Conservation (phyloP, 192 early-diverging fungal genomes). For the Backusella macrospora region DNA sequence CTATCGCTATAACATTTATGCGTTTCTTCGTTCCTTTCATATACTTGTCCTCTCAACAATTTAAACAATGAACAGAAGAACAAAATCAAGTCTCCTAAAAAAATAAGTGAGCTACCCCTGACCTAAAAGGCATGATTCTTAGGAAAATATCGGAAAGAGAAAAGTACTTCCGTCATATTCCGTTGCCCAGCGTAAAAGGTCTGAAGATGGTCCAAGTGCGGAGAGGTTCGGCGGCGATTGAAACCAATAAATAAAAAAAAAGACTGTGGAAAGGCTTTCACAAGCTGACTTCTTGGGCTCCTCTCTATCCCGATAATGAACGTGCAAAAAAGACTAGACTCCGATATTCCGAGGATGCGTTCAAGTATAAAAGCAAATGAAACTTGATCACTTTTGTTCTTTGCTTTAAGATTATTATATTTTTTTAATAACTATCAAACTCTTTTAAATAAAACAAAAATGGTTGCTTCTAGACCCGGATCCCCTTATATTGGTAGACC, state of each 20-base stretch:
- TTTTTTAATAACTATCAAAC: neutral
- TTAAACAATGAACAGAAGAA: neutral
- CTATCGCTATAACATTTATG: neutral
- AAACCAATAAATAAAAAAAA: no score
- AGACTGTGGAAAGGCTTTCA: neutral
- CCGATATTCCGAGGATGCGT: conserved; percentile 11
- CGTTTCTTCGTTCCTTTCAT: no score
- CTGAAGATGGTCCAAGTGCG: conserved; percentile 8
- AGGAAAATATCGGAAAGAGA: conserved; percentile 4
- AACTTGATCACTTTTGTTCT: neutral
- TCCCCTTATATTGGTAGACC: conserved; percentile 6
- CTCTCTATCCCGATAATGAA: conserved; percentile 9
- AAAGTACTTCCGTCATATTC: conserved; percentile 3
- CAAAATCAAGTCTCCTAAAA: neutral
- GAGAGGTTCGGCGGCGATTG: conserved; percentile 9
- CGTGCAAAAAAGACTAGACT: conserved; percentile 9
- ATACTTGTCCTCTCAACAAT: neutral
- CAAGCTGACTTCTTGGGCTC: neutral
- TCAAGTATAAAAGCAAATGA: neutral
- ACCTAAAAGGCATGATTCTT: conserved; percentile 10
- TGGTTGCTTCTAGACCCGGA: conserved; percentile 9
- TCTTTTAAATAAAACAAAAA: neutral
- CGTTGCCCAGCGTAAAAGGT: neutral
- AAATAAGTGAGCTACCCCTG: conserved; percentile 1
- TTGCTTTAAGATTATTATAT: neutral